phyloP scores from a whole-genome alignment of 495 filamentous ascomycete species.

The Penicillium coffeae region DNA sequence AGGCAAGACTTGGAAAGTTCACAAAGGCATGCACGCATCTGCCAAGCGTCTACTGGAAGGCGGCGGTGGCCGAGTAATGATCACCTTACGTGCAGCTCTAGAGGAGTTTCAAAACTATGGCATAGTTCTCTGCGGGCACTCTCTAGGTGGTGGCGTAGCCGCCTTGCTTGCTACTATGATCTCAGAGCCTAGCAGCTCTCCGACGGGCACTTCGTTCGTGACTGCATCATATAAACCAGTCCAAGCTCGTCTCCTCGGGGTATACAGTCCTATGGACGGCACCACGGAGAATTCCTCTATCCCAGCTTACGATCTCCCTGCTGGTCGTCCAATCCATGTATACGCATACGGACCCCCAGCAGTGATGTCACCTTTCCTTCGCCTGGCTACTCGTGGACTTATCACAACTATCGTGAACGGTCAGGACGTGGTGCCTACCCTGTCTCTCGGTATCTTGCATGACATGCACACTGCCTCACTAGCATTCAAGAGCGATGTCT shows the following conservation, averaged over 20 bases:
- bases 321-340: constrained; percentile 68
- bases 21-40: constrained; percentile 81
- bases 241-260: constrained; percentile 39
- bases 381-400: constrained; percentile 66
- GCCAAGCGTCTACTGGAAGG: constrained; percentile 66
- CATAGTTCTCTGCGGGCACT: constrained; percentile 73
- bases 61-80: constrained; percentile 59
- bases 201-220: constrained; percentile 52
- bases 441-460: constrained; percentile 71
- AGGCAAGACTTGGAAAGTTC: constrained; percentile 65
- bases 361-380: constrained; percentile 67
- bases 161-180: constrained; percentile 72
- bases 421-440: constrained; percentile 67
- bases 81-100: constrained; percentile 65
- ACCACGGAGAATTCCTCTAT: constrained; percentile 1
- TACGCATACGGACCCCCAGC: constrained; percentile 77
- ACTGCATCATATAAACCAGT: constrained; percentile 39
- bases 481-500: constrained; percentile 67
- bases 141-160: constrained; percentile 71
- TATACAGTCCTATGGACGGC: constrained; percentile 15
- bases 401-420: constrained; percentile 73
- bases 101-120: constrained; percentile 71
- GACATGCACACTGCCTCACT: constrained; percentile 69
- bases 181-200: constrained; percentile 53
- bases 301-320: constrained; percentile 50